A percentile compares a stretch with the other conserved stretches of the same genome.
Evolutionary conservation across 495 filamentous ascomycete genomes (phyloP).

Genomic region (Clavariopsis aquatica): DNA sequence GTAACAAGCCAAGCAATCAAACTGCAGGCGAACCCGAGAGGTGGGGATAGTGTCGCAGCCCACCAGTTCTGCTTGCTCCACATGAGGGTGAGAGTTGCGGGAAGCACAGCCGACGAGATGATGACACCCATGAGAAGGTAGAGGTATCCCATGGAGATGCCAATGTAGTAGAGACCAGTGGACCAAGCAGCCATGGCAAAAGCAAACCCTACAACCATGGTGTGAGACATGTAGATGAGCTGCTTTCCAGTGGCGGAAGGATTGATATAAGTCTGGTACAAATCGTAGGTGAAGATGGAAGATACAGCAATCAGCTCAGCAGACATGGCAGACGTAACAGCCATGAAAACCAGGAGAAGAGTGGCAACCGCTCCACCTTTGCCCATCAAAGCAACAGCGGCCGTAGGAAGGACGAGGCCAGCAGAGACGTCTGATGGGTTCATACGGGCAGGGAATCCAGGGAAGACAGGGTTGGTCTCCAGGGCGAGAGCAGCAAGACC

Average conservation of each 20-base stretch:
- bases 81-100: slow-evolving; percentile 75
- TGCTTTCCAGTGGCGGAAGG: slow-evolving; percentile 63
- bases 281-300: slow-evolving; percentile 90
- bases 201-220: slow-evolving; percentile 72
- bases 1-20: slow-evolving; percentile 91
- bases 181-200: slow-evolving; percentile 83
- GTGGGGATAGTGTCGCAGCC: slow-evolving; percentile 72
- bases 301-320: slow-evolving; percentile 91
- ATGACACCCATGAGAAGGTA: slow-evolving; percentile 93
- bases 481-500: slow-evolving; percentile 85
- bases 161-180: slow-evolving; percentile 70
- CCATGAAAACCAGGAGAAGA: slow-evolving; percentile 91
- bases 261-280: slow-evolving; percentile 63
- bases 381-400: slow-evolving; percentile 84
- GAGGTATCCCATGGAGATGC: slow-evolving; percentile 70
- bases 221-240: slow-evolving; percentile 84
- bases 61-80: slow-evolving; percentile 84
- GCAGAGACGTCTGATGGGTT: slow-evolving; percentile 73
- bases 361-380: slow-evolving; percentile 84
- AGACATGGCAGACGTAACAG: slow-evolving; percentile 86
- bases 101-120: slow-evolving; percentile 81
- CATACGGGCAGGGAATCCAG: slow-evolving; percentile 73
- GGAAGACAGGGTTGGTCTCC: slow-evolving; percentile 72
- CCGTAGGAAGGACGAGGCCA: slow-evolving; percentile 85
- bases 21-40: slow-evolving; percentile 73